phyloP scores from a whole-genome alignment of 768 basidiomycete genomes.

The Lentinula raphanica region DNA sequence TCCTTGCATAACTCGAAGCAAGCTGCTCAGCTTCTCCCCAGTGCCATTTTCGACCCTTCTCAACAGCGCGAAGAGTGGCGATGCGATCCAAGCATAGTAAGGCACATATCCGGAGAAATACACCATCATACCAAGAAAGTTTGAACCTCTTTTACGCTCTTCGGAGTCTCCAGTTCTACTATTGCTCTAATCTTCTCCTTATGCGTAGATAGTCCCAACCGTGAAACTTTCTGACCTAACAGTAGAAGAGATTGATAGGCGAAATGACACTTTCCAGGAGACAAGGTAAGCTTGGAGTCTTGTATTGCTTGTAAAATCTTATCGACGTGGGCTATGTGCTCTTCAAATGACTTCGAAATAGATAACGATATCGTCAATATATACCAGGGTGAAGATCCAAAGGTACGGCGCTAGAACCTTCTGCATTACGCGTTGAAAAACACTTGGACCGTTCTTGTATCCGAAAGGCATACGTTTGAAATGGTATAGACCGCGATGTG shows the following conservation, averaged over 20 bases:
- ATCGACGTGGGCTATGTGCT: constrained; percentile 15
- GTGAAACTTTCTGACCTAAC: constrained; percentile 2
- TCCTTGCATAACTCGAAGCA: neutral
- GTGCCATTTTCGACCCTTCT: neutral
- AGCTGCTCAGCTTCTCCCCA: neutral
- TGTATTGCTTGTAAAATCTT: constrained; percentile 14
- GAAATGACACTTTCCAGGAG: constrained; percentile 21
- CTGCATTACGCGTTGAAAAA: too few species aligned
- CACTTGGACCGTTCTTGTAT: too few species aligned
- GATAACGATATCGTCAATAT: too few species aligned
- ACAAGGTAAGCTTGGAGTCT: constrained; percentile 16
- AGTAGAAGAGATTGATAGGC: constrained; percentile 17
- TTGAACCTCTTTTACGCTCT: constrained; percentile 13
- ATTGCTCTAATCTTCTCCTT: constrained; percentile 19
- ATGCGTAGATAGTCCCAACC: constrained; percentile 15
- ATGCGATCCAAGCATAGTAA: constrained; percentile 18
- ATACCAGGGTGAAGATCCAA: too few species aligned
- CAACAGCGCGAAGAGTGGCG: neutral
- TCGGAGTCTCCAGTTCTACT: constrained; percentile 5
- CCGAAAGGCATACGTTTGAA: too few species aligned
- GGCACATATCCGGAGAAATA: constrained; percentile 25
- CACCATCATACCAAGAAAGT: constrained; percentile 22
- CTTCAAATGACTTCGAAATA: constrained; percentile 15
- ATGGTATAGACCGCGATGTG: too few species aligned
- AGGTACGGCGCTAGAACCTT: too few species aligned